Conservation (phyloP, 768 basidiomycete species). For the Russula virescens region DNA sequence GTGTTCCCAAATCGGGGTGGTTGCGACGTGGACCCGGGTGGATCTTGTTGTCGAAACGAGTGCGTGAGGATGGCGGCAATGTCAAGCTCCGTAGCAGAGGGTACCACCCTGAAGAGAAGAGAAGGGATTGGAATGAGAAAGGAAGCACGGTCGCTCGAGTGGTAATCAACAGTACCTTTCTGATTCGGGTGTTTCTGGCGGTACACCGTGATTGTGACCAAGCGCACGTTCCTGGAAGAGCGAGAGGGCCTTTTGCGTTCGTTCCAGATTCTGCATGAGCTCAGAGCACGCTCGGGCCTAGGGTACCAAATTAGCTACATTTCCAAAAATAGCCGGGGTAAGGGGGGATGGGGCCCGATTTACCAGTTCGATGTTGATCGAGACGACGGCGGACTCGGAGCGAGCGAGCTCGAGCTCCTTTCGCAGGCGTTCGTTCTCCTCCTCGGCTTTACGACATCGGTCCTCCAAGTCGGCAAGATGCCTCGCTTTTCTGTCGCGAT, state of each 20-base stretch:
- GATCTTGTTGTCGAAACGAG: slow-evolving; percentile 11
- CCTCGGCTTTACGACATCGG: slow-evolving; percentile 20
- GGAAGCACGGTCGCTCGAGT: too few species aligned
- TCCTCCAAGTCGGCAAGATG: slow-evolving; percentile 20
- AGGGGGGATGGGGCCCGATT: not conserved
- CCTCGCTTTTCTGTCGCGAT: slow-evolving; percentile 23
- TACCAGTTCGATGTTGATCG: slow-evolving; percentile 13
- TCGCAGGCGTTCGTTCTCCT: slow-evolving; percentile 19
- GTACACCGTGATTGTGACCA: not conserved
- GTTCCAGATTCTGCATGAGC: slow-evolving; percentile 19
- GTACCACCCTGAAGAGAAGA: not conserved
- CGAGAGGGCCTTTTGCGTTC: slow-evolving; percentile 6
- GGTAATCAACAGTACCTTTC: not conserved
- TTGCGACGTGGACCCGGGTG: not conserved
- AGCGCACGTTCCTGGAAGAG: slow-evolving; percentile 10
- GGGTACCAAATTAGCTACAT: too few species aligned
- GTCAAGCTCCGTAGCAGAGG: slow-evolving; percentile 18
- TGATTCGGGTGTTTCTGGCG: not conserved
- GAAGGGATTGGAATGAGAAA: not conserved
- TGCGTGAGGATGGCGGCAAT: slow-evolving; percentile 18
- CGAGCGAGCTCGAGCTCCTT: slow-evolving; percentile 16
- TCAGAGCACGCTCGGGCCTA: slow-evolving; percentile 17
- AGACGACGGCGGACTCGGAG: slow-evolving; percentile 3
- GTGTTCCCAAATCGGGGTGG: not conserved
- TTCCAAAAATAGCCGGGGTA: too few species aligned